Conservation (phyloP, 257 asterid species). For the Nicotiana attenuata region DNA sequence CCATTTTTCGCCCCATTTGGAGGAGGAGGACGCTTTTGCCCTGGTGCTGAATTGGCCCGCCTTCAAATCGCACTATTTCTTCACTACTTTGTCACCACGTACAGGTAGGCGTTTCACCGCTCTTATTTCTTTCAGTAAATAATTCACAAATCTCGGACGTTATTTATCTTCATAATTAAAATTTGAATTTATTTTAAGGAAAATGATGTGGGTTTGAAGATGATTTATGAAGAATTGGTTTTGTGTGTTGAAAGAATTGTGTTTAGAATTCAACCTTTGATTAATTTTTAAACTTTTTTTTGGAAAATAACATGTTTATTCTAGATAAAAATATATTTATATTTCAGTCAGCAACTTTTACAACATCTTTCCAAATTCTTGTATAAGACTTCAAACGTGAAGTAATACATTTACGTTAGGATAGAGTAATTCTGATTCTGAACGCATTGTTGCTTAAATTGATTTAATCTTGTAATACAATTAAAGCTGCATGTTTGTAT, state of each 20-base stretch:
- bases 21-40: slow-evolving; percentile 88
- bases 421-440: not conserved
- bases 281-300: no score
- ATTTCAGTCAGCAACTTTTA: no score
- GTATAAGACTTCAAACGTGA: not conserved
- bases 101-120: slow-evolving; percentile 30
- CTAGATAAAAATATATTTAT: no score
- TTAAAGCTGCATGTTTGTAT: not conserved
- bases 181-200: not conserved
- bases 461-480: not conserved
- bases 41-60: slow-evolving; percentile 94
- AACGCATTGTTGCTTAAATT: not conserved
- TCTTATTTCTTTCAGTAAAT: not conserved
- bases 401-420: no score
- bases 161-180: not conserved
- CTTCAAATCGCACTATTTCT: slow-evolving; percentile 87
- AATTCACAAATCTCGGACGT: not conserved
- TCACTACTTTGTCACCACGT: slow-evolving; percentile 61
- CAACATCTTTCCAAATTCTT: not conserved
- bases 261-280: no score
- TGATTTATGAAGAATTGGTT: no score
- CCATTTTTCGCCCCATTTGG: slow-evolving; percentile 81
- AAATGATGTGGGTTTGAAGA: no score
- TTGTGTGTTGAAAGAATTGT: no score
- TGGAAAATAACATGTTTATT: no score